Percentiles rank a stretch among this genome's conserved stretches.
Conservation (phyloP, 257 asterid genomes). For the Scutellaria minor region DNA sequence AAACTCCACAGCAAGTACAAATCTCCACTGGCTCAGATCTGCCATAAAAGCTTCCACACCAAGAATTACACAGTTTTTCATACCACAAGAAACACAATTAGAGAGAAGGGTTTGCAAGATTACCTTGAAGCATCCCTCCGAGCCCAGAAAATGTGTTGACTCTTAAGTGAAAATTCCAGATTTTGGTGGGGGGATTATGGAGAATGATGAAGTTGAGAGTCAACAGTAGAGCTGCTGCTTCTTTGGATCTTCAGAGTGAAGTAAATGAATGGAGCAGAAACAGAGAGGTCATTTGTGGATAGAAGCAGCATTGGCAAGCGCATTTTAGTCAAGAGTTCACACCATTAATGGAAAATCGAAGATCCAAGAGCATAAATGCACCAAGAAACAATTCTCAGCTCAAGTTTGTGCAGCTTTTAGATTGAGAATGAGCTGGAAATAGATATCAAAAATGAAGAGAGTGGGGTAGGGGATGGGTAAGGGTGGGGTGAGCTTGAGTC, state of each 20-base stretch:
- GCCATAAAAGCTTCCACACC: constrained; percentile 23
- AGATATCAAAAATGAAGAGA: constrained; percentile 10
- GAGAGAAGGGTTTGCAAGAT: constrained; percentile 27
- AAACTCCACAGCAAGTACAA: constrained; percentile 30
- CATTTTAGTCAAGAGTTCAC: constrained; percentile 43
- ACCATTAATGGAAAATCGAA: constrained; percentile 30
- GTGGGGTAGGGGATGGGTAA: background rate
- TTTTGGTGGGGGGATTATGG: constrained; percentile 28
- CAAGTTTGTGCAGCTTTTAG: constrained; percentile 18
- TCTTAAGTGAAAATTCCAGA: constrained; percentile 23
- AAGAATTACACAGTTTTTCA: constrained; percentile 14
- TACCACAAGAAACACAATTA: background rate
- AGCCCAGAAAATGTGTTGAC: constrained; percentile 28
- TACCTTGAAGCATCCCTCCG: constrained; percentile 51
- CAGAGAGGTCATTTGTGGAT: constrained; percentile 1
- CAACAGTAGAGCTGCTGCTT: constrained; percentile 39
- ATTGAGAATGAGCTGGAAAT: constrained; percentile 45
- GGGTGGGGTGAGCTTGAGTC: constrained; percentile 27
- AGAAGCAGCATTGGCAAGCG: constrained; percentile 41
- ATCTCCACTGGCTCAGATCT: constrained; percentile 43
- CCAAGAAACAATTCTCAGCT: constrained; percentile 21
- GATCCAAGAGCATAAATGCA: constrained; percentile 35
- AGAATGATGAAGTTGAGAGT: constrained; percentile 44
- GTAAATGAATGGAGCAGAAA: constrained; percentile 39
- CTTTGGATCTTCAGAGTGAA: constrained; percentile 36